phyloP scores from a whole-genome alignment of 2,329 filamentous ascomycete genomes.

The Tolypocladium paradoxum region DNA sequence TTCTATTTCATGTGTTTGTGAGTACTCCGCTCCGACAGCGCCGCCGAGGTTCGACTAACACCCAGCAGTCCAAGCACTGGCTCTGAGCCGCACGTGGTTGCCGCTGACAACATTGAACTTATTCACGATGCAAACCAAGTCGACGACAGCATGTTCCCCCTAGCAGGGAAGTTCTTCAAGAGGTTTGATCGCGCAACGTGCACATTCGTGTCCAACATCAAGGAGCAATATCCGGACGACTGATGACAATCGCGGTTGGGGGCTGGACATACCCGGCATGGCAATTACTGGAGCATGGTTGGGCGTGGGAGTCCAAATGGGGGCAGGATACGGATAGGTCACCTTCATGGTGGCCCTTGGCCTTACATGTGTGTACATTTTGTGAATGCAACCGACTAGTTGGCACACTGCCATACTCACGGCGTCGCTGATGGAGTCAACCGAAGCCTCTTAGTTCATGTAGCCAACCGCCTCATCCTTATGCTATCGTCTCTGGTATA shows the following conservation, averaged over 20 bases:
- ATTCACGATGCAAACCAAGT: slow-evolving; percentile 37
- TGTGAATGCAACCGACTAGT: not conserved
- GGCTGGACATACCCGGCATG: not conserved
- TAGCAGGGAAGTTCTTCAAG: slow-evolving; percentile 82
- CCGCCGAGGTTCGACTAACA: not conserved
- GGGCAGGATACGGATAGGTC: not conserved
- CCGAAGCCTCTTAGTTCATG: not conserved
- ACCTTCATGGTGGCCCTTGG: not conserved
- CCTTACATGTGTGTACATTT: not conserved
- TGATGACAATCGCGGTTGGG: slow-evolving; percentile 23
- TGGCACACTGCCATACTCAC: not conserved
- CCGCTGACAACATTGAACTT: slow-evolving; percentile 71
- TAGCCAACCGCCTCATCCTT: not conserved
- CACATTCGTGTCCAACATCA: slow-evolving; percentile 70
- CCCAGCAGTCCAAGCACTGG: slow-evolving; percentile 19
- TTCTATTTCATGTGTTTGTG: slow-evolving; percentile 79
- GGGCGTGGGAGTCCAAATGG: not conserved
- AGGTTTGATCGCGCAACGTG: slow-evolving; percentile 59
- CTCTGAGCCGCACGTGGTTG: slow-evolving; percentile 21
- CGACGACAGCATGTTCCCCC: slow-evolving; percentile 46
- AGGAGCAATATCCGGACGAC: slow-evolving; percentile 79
- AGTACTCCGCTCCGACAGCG: slow-evolving; percentile 26
- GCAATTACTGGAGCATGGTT: not conserved
- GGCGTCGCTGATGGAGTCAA: not conserved
- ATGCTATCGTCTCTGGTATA: not conserved